Evolutionary conservation across 768 basidiomycete species (phyloP).

Genomic region (Rhodotorula toruloides): DNA sequence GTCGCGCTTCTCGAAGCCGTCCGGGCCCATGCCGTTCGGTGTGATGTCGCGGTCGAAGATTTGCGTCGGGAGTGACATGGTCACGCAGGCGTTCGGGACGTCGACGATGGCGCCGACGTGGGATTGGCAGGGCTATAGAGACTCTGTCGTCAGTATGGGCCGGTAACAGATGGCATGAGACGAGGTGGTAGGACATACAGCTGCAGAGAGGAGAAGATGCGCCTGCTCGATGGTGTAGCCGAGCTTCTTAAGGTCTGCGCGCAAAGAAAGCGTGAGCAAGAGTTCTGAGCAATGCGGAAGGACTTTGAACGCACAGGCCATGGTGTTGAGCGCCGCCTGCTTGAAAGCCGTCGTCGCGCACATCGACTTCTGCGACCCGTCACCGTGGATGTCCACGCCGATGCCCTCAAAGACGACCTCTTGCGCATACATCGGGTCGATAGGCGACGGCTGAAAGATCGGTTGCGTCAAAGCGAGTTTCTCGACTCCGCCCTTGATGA

Average conservation of each 20-base stretch:
- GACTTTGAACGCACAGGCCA: conserved; percentile 49
- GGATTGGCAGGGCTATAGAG: conserved; percentile 55
- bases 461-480: conserved; percentile 70
- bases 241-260: conserved; percentile 55
- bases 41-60: conserved; percentile 72
- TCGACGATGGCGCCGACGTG: conserved; percentile 68
- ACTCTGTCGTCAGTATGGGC: not conserved
- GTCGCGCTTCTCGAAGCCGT: conserved; percentile 58
- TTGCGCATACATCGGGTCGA: conserved; percentile 69
- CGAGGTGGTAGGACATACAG: conserved; percentile 38
- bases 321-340: conserved; percentile 70
- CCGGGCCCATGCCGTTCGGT: conserved; percentile 52
- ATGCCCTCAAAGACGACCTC: conserved; percentile 73
- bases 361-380: conserved; percentile 72
- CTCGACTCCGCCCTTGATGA: conserved; percentile 69
- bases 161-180: no score
- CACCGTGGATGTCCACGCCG: conserved; percentile 55
- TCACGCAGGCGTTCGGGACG: conserved; percentile 65
- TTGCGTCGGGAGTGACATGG: conserved; percentile 65
- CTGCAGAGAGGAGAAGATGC: conserved; percentile 64
- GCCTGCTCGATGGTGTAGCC: conserved; percentile 77
- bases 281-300: not conserved
- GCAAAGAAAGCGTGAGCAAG: not conserved
- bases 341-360: conserved; percentile 70
- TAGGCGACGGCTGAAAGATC: conserved; percentile 70